Base-by-base conservation (phyloP, 257 asterid species). In the Solanum virginianum region DNA sequence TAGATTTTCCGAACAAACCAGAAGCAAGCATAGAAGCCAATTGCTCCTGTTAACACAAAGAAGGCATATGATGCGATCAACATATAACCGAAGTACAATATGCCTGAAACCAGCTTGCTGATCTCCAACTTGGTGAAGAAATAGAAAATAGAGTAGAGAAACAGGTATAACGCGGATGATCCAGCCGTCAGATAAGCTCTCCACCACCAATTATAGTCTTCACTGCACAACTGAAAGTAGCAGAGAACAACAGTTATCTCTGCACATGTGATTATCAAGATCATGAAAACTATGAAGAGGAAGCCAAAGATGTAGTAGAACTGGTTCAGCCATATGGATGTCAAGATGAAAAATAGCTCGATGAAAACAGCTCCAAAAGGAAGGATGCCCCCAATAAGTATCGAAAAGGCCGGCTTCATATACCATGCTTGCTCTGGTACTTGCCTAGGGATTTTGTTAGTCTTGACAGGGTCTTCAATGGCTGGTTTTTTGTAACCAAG, bases 191-290 rank as follows among this genome's bases (percentile, higher is more conserved):
- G 86, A 85, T 95, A 95, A 81, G 98, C 98, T 89, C 98, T 93
- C 98, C 98, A 95, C 98, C 98, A 95, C 98, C 98, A 95, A 32
- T 93, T 84, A 80, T 95, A 92, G 89, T 95, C 98, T 88, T 95
- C 98, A 54, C 97, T 93, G 92, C 98, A 95, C 85, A 93, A 84
- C 92, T 95, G 98, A 93, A 95, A 92, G 91, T 95, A 95, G 95
- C 98, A 95, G 85, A 95, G 94, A 65, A 95, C 98, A 22, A 95
- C 89, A 1, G 98, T 88, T 36, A 95, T 95, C 90, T 95, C 97
- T 16, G 97, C 98, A 51, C 94, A 93, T 4, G 98, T 93, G 88
- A 95, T 87, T 55, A 95, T 85, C 88, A 95, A 88, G 89, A 95
- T 95, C 87, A 93, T 90, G 8, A 93, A 95, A 26, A 95, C 98